A percentile compares a stretch with the other conserved stretches of the same genome.
Evolutionary conservation across 1,284 basidiomycete species (phyloP).

Genomic region (Lignosus rhinocerotis): DNA sequence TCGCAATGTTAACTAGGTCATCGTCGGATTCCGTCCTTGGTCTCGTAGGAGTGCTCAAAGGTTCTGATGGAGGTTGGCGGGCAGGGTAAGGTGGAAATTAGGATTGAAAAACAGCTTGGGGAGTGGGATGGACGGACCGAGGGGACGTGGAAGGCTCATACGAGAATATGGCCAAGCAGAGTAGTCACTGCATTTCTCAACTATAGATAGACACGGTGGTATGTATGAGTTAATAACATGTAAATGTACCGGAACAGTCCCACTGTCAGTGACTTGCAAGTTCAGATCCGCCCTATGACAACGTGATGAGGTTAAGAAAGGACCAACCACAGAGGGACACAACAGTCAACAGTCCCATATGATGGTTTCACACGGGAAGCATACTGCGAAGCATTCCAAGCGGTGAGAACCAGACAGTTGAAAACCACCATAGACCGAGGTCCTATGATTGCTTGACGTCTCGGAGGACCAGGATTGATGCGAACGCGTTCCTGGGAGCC

Average conservation of each 20-base stretch:
- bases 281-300: not conserved
- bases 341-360: too few species aligned
- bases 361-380: too few species aligned
- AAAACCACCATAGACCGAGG: too few species aligned
- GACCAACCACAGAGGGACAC: too few species aligned
- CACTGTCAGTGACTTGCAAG: not conserved
- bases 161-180: conserved; percentile 52
- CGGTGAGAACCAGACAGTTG: too few species aligned
- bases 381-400: too few species aligned
- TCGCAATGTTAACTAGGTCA: conserved; percentile 25
- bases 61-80: not conserved
- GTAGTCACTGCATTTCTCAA: conserved; percentile 53
- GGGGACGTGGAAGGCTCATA: conserved; percentile 43
- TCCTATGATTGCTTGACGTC: too few species aligned
- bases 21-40: not conserved
- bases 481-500: too few species aligned
- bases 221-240: conserved; percentile 10
- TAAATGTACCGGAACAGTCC: not conserved
- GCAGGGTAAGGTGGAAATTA: not conserved
- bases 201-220: conserved; percentile 35
- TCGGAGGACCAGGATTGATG: too few species aligned
- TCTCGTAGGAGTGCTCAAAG: not conserved
- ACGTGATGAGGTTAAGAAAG: too few species aligned
- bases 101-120: too few species aligned
- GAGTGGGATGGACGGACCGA: conserved; percentile 38